Evolutionary conservation across 805 yeast species (phyloP).

Genomic region (Sugiyamaella marilandica): DNA sequence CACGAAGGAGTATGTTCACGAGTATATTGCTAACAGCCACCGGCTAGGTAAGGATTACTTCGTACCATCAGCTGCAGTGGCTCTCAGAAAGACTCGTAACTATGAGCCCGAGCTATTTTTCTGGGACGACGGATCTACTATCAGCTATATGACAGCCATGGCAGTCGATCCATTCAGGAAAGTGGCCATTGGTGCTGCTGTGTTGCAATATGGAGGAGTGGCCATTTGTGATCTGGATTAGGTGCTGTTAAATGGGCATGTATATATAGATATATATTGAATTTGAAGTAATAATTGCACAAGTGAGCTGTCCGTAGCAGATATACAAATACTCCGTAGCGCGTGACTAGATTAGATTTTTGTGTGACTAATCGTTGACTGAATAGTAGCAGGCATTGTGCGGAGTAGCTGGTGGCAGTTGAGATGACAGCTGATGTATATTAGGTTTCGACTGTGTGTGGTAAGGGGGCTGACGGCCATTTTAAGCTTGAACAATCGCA

Average conservation of each 20-base stretch:
- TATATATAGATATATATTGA: not conserved
- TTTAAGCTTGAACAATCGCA: not conserved
- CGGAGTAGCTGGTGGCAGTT: no score
- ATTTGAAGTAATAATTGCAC: not conserved
- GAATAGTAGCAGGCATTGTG: no score
- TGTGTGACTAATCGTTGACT: no score
- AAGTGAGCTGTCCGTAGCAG: not conserved
- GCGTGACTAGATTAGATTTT: no score
- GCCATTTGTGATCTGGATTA: not conserved
- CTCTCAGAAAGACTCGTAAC: not conserved
- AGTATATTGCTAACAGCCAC: conserved; percentile 6
- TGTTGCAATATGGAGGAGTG: conserved; percentile 3
- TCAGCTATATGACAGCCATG: conserved; percentile 7
- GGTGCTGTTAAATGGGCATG: not conserved
- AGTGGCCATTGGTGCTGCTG: conserved; percentile 5
- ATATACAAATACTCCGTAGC: no score
- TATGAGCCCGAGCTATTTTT: conserved; percentile 3
- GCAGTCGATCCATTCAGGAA: conserved; percentile 2
- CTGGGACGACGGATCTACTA: conserved; percentile 3
- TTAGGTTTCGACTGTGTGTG: no score
- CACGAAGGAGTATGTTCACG: conserved; percentile 5
- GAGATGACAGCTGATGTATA: no score
- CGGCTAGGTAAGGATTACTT: conserved; percentile 1
- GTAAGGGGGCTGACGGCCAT: no score
- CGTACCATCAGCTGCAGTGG: conserved; percentile 4